Percentiles rank a stretch among this genome's conserved stretches.
phyloP scores from a whole-genome alignment of 1,284 basidiomycete species.

The Microbotryum silenes-acaulis region DNA sequence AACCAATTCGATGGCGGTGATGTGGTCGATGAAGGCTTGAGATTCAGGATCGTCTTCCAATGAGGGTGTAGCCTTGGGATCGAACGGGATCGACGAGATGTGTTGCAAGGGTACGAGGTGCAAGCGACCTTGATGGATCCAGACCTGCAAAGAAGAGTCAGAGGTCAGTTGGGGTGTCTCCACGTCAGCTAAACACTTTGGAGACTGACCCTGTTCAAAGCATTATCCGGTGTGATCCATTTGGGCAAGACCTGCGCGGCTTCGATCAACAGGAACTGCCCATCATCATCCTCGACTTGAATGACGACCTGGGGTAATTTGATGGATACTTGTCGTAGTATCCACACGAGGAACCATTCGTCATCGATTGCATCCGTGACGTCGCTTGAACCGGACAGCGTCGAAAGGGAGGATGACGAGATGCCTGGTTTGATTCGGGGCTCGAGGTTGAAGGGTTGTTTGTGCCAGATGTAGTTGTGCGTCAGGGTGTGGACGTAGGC shows the following conservation, averaged over 20 bases:
- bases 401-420: neutral
- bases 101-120: constrained; percentile 77
- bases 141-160: constrained; percentile 54
- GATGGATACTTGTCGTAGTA: constrained; percentile 63
- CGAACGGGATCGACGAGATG: constrained; percentile 50
- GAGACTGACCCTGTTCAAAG: constrained; percentile 74
- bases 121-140: constrained; percentile 73
- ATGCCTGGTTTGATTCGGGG: neutral
- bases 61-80: constrained; percentile 47
- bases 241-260: constrained; percentile 80
- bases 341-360: constrained; percentile 89
- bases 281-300: constrained; percentile 68
- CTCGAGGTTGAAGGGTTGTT: constrained; percentile 8
- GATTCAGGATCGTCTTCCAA: constrained; percentile 39
- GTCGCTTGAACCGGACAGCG: constrained; percentile 61
- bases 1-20: constrained; percentile 61
- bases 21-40: constrained; percentile 48
- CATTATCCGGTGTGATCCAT: constrained; percentile 86
- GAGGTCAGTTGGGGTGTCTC: constrained; percentile 18
- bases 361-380: constrained; percentile 91
- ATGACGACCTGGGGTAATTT: constrained; percentile 64
- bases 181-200: neutral
- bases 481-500: neutral
- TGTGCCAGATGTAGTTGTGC: constrained; percentile 22
- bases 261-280: constrained; percentile 93